A percentile compares a stretch with the other conserved stretches of the same genome.
Conservation (phyloP, 192 early-diverging fungal species). For the Oehlia diaphana region DNA sequence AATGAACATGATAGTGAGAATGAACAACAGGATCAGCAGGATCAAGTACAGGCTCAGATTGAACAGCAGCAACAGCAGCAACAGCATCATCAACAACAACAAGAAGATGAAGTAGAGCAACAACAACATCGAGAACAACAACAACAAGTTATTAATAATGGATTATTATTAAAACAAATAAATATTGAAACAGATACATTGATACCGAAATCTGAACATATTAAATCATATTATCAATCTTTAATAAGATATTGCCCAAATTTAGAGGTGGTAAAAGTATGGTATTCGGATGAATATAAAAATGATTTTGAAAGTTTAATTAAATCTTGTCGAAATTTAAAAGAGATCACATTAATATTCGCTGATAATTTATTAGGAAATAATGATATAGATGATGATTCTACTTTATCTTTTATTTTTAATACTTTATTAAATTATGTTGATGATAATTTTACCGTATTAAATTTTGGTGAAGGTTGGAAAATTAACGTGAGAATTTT, state of each 20-base stretch:
- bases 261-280: neutral
- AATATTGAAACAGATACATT: neutral
- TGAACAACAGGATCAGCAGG: neutral
- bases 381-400: neutral
- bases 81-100: neutral
- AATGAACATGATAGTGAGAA: neutral
- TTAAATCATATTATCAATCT: neutral
- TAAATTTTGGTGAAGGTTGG: neutral
- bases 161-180: neutral
- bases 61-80: neutral
- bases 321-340: neutral
- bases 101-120: too few species aligned
- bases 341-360: neutral
- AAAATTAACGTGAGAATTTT: neutral
- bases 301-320: neutral
- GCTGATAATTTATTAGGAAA: neutral
- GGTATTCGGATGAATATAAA: neutral
- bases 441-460: neutral
- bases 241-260: neutral
- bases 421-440: neutral
- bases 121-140: too few species aligned
- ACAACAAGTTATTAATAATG: neutral
- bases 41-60: neutral
- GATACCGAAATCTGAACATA: neutral
- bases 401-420: neutral